Conservation (phyloP, 306 rosid species). For the Citrullus amarus region DNA sequence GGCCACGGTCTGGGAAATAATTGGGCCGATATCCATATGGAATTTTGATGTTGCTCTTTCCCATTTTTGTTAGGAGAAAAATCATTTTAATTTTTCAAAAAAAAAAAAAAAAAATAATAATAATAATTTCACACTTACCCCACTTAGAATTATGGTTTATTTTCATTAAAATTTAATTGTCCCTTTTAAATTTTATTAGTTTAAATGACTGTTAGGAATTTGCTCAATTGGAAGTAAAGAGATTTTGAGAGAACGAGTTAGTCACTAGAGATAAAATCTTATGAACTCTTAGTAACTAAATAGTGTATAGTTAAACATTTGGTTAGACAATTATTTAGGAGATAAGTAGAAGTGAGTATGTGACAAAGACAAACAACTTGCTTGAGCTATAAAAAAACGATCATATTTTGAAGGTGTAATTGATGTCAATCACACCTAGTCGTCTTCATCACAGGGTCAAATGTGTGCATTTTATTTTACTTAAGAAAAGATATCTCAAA, state of each 20-base stretch:
- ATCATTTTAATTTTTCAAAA: not conserved
- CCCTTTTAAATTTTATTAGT: not conserved
- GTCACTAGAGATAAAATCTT: not conserved
- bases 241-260: not conserved
- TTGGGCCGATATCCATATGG: not conserved
- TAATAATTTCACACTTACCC: no score
- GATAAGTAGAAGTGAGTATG: no score
- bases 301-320: no score
- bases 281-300: no score
- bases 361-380: no score
- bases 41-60: not conserved
- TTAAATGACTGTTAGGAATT: not conserved
- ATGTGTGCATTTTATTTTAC: no score
- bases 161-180: not conserved
- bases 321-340: no score
- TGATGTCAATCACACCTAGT: not conserved
- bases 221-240: not conserved
- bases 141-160: not conserved
- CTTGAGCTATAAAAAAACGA: no score
- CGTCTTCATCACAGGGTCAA: not conserved
- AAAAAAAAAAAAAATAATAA: no score
- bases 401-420: not conserved
- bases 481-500: no score
- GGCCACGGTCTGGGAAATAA: not conserved
- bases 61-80: not conserved